A percentile compares a stretch with the other conserved stretches of the same genome.
phyloP scores from a whole-genome alignment of 202 grass and related monocot genomes.

The Setaria viridis region DNA sequence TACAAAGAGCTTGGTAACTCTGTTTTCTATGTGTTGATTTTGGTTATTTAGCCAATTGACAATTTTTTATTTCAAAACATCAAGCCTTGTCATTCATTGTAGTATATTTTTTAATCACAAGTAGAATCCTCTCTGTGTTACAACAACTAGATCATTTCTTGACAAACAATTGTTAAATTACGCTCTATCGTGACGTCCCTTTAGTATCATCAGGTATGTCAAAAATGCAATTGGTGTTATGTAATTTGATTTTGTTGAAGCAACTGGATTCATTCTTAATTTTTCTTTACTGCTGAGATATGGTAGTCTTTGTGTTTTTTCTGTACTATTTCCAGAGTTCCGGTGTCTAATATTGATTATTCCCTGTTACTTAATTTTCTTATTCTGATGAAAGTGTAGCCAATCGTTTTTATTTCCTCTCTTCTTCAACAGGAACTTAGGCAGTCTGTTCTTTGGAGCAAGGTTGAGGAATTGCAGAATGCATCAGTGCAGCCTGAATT shows the following conservation, averaged over 20 bases:
- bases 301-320: neutral
- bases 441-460: slow-evolving; percentile 74
- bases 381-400: slow-evolving; percentile 37
- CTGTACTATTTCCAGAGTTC: neutral
- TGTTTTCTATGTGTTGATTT: neutral
- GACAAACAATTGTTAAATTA: slow-evolving; percentile 8
- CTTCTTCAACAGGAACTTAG: slow-evolving; percentile 72
- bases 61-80: slow-evolving; percentile 25
- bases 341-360: slow-evolving; percentile 30
- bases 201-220: slow-evolving; percentile 7
- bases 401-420: slow-evolving; percentile 37
- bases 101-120: neutral
- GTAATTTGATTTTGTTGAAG: slow-evolving; percentile 19
- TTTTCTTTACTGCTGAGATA: slow-evolving; percentile 20
- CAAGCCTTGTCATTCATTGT: neutral
- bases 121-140: neutral
- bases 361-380: slow-evolving; percentile 42
- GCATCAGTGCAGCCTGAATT: slow-evolving; percentile 82
- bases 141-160: neutral
- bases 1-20: neutral
- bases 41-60: slow-evolving; percentile 8
- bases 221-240: slow-evolving; percentile 15
- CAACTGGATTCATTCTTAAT: neutral
- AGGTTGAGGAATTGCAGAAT: slow-evolving; percentile 72
- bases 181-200: slow-evolving; percentile 17